Evolutionary conservation across 1,139 yeast genomes (phyloP), one percentile per base, ranked within the genome.

Genomic region (Maudiozyma humilis): DNA sequence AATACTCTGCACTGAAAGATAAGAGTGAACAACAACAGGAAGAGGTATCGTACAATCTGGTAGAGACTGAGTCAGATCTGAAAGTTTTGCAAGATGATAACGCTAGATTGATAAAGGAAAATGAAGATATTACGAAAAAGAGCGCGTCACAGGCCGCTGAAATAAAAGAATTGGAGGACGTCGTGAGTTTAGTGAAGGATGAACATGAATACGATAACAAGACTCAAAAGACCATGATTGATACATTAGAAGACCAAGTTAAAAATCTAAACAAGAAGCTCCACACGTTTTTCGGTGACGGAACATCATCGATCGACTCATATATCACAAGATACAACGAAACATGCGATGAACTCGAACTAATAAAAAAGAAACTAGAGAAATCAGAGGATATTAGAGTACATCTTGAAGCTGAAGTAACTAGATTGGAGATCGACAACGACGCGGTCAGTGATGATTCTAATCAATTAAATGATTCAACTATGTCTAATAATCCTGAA

Each of bases 141-240:
- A 19, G 48, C 17, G 50, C 50, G 29, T 44, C 41, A 8, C 49
- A 50, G 2, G 53, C 72, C 18, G 54, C 66, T 4, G 66, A 71
- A 45, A 55, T 73, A 17, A 74, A 75, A 44, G 69, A 71, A 19
- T 56, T 79, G 16, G 78, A 74, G 40, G 76, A 71, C 45, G 69
- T 72, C 40, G 57, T 71, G 6, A 43, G 33, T 8, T 27, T 32
- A 7, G 69, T 71, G 19, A 78, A 75, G 49, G 75, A 76, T 27
- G 78, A 75, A 36, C 79, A 77, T 53, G 63, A 78, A 36, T 74
- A 73, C 43, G 95, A 86, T 55, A 67, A 83, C 56, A 64, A 76
- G 2, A 65, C 77, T 32, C 87, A 82, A 59, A 80, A 80, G 47
- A 78, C 85, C 41, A 63, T 81, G 33, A 69, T 78, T 2, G 78